Base-by-base conservation (phyloP, 2,329 filamentous ascomycete genomes). In the Aspergillus spinulosporus region DNA sequence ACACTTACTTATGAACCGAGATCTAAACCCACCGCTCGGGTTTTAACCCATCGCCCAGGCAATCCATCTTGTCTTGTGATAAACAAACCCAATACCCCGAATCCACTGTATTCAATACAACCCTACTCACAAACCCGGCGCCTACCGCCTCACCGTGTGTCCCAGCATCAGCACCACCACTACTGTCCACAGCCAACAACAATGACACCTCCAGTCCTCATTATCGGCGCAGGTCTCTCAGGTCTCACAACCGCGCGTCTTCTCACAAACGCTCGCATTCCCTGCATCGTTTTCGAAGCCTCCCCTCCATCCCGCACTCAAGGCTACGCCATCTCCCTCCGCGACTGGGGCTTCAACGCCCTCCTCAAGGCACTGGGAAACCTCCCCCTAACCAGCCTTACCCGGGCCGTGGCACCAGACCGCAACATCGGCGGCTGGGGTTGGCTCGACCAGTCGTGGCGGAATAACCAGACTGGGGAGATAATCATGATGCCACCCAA, bases 281-380 rank as follows among this genome's bases (percentile, higher is more conserved):
- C 36, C 21, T 49, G 51, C 43, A 58, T 58, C 32, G 44, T 48
- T 39, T 60, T 58, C 49, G 56, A 59, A 44, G 49, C 56, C 7
- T 52, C 56, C 5, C 15, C 37, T 9, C 52, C 52, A 11, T 46
- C 50, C 7, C 56, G 56, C 3, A 52, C 34, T 12, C 56, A 59
- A n/a, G 56, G 56, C 3, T 59, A 56, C n/a, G 56, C 56, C 52
- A 59, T 59, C 26, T 40, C 29, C 21, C 48, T 59, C 34, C 56
- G 44, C 26, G 52, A 59, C 34, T 59, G 52, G 45, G 56, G 56
- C 26, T 59, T 52, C 26, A 31, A 37, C 14, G 4, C 43, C 7
- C 43, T 59, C 26, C 48, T 59, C 8, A 29, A 11, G 6, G 47
- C 56, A 1, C 49, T 59, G 15, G 56, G 56, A 5, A 44, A 29